Base-by-base conservation (phyloP, 2,329 filamentous ascomycete species). In the Sarocladium strictum region DNA sequence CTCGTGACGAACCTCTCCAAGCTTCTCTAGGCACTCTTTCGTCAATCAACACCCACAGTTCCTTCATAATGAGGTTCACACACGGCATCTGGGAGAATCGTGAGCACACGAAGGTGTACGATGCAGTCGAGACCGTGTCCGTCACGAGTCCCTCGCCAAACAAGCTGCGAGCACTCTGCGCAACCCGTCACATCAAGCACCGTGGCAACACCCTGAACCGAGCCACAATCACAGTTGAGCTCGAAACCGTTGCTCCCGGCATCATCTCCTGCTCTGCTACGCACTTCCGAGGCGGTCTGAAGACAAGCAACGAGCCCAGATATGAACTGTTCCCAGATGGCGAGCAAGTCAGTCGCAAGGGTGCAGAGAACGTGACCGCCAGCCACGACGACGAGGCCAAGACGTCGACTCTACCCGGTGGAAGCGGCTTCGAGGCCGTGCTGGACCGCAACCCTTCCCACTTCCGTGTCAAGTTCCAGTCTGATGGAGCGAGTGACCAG, bases 151-250 rank as follows among this genome's bases (percentile, higher is more conserved):
- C 47, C 7, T 33, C 47, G 17, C 11, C 26, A 15, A 33, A 32
- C 17, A 51, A 51, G 17, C 47, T 51, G 10, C 47, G 47, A n/a
- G 47, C 47, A 21, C 70, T 84, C 2, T 84, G 80, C 59, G 80
- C 81, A 3, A 80, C 76, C 2, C 75, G 69, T 57, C 74, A 80
- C 56, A 78, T 84, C 56, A 68, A 69, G 23, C 72, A 72, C 6
- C 73, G 81, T 38, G 77, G 78, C 40, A 77, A 84, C 62, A 80
- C 77, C 2, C 67, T 83, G 53, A 84, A 84, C 61, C 66, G 77
- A 53, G 72, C 74, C 27, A 84, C 79, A 3, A 61, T 84, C 29
- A 80, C 73, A 14, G 68, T 69, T 32, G 69, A 71, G 54, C 63
- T 68, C 55, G 69, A 74, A n/a, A 23, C 26, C 15, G 47, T 51